Conservation (phyloP, 352 stramenopile species). For the Phytophthora cajani region DNA sequence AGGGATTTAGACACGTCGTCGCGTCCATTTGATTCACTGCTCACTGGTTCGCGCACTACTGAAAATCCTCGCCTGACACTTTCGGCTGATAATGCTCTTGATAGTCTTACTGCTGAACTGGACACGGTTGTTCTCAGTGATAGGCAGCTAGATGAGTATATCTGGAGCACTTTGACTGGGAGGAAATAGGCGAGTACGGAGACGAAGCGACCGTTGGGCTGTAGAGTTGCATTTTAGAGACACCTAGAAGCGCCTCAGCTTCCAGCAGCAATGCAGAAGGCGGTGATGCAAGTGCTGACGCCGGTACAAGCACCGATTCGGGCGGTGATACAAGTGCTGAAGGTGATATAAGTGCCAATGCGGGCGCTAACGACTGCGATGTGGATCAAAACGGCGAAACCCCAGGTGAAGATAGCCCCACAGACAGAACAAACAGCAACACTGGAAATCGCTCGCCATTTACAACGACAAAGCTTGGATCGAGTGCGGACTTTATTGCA, state of each 20-base stretch:
- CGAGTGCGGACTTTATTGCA: neutral
- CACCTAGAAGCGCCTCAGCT: neutral
- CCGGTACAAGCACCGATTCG: neutral
- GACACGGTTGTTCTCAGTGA: conserved; percentile 1
- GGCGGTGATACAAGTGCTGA: neutral
- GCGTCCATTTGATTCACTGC: neutral
- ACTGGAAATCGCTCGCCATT: neutral
- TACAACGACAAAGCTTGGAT: neutral
- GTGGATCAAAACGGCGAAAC: neutral
- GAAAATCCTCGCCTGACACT: neutral
- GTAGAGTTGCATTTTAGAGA: neutral
- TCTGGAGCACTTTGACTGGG: neutral
- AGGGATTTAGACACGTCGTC: neutral
- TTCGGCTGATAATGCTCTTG: neutral
- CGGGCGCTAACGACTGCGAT: neutral
- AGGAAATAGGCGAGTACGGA: neutral
- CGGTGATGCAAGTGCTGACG: neutral
- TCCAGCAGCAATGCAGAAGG: neutral
- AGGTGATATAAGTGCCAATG: neutral
- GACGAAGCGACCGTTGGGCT: neutral
- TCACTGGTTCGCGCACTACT: neutral
- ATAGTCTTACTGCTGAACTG: neutral
- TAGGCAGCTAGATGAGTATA: neutral
- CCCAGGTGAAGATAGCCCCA: neutral
- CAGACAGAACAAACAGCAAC: neutral